Conservation (phyloP, 1,139 yeast genomes). For the Nakaseomyces kungkrabaensis region DNA sequence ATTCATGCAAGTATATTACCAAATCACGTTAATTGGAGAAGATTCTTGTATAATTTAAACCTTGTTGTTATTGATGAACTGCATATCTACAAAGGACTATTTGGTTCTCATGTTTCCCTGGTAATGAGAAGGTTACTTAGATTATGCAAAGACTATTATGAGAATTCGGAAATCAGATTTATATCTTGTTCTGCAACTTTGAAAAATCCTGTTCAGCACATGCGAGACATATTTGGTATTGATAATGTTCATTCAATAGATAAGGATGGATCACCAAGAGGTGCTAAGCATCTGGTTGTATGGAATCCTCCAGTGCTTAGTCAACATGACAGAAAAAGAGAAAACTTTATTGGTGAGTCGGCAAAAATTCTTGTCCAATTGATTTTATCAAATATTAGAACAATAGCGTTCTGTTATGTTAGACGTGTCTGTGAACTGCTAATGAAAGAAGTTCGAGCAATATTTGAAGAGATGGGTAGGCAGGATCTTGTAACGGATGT, state of each 20-base stretch:
- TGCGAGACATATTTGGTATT: constrained; percentile 64
- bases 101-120: constrained; percentile 85
- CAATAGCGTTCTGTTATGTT: constrained; percentile 84
- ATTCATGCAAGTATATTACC: constrained; percentile 81
- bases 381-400: constrained; percentile 54
- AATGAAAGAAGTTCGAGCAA: constrained; percentile 66
- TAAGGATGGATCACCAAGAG: constrained; percentile 83
- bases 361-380: constrained; percentile 62
- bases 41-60: constrained; percentile 52
- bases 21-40: constrained; percentile 59
- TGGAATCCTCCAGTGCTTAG: constrained; percentile 65
- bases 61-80: constrained; percentile 83
- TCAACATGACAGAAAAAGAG: constrained; percentile 37
- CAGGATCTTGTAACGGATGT: constrained; percentile 50
- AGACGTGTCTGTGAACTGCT: constrained; percentile 77
- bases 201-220: constrained; percentile 58
- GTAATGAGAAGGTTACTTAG: constrained; percentile 71
- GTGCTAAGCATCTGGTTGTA: constrained; percentile 59
- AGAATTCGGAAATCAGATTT: constrained; percentile 46
- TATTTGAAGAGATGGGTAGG: constrained; percentile 36
- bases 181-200: constrained; percentile 93
- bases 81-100: constrained; percentile 80
- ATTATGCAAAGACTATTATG: constrained; percentile 41
- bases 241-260: constrained; percentile 42
- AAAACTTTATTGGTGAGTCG: constrained; percentile 64